A percentile compares a stretch with the other conserved stretches of the same genome.
phyloP scores from a whole-genome alignment of 75 land plant genomes.

The Sequoia sempervirens region DNA sequence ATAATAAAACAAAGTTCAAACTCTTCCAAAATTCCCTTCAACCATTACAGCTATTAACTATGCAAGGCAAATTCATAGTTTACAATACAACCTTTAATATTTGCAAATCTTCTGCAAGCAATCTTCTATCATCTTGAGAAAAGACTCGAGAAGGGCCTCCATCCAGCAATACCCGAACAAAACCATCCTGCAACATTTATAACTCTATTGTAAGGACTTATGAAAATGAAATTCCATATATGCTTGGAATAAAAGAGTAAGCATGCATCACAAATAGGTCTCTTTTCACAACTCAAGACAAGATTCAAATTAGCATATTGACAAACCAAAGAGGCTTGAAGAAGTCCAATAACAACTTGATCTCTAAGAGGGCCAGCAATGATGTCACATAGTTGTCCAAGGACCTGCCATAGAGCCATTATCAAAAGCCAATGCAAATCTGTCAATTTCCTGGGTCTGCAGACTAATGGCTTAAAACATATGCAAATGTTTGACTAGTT shows the following conservation, averaged over 20 bases:
- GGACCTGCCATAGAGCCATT: conserved; percentile 34
- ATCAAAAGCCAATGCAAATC: not conserved
- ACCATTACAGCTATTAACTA: not conserved
- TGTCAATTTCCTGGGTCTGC: not conserved
- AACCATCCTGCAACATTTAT: conserved; percentile 46
- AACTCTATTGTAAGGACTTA: not conserved
- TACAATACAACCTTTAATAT: conserved; percentile 40
- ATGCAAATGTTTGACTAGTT: not conserved
- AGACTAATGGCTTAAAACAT: not conserved
- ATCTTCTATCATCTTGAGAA: conserved; percentile 40
- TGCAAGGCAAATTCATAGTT: not conserved
- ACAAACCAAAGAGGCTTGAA: conserved; percentile 50
- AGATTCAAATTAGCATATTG: not conserved
- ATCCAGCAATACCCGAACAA: conserved; percentile 55
- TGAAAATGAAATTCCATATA: not conserved
- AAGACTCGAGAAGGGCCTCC: conserved; percentile 83
- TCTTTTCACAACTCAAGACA: not conserved
- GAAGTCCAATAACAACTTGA: conserved; percentile 48
- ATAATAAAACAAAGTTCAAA: no score
- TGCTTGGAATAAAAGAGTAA: not conserved
- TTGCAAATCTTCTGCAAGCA: conserved; percentile 61
- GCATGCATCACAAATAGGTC: not conserved
- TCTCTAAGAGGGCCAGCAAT: conserved; percentile 55
- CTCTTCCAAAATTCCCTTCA: no score
- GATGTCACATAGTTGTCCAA: conserved; percentile 49